Conservation (phyloP, 2,329 filamentous ascomycete species). For the Polychaeton citri region DNA sequence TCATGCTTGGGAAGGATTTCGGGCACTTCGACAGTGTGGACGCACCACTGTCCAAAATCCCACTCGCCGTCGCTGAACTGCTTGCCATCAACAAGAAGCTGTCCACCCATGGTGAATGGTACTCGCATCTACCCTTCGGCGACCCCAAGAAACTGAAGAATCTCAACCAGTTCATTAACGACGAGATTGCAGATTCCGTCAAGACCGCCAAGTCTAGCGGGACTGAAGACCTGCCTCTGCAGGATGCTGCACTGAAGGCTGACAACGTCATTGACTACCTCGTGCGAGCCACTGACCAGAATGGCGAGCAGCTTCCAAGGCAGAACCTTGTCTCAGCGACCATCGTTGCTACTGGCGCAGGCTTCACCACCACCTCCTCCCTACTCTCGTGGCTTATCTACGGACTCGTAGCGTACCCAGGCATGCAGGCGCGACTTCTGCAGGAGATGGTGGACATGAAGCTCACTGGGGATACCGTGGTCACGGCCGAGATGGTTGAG, state of each 20-base stretch:
- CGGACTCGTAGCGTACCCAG: constrained; percentile 38
- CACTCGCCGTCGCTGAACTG: constrained; percentile 35
- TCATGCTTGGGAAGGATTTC: constrained; percentile 32
- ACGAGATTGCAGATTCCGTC: constrained; percentile 27
- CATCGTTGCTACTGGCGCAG: constrained; percentile 42
- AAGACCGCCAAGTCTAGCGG: constrained; percentile 22
- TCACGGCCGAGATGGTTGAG: constrained; percentile 24
- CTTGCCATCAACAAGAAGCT: constrained; percentile 48
- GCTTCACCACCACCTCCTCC: constrained; percentile 47
- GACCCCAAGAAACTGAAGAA: constrained; percentile 34
- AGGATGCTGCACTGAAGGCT: constrained; percentile 25
- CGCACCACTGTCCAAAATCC: constrained; percentile 38
- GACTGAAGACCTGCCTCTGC: constrained; percentile 20
- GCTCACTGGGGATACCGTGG: constrained; percentile 21
- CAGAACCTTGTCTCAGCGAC: constrained; percentile 29
- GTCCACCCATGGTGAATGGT: constrained; percentile 42
- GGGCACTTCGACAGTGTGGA: constrained; percentile 31
- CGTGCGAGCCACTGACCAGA: constrained; percentile 39
- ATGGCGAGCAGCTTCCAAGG: constrained; percentile 41
- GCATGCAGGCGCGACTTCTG: constrained; percentile 43
- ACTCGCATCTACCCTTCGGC: constrained; percentile 43
- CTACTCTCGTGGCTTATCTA: constrained; percentile 48
- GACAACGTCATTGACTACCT: constrained; percentile 32
- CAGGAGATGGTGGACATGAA: constrained; percentile 40
- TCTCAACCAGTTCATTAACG: constrained; percentile 19